Base-by-base conservation (phyloP, 805 yeast genomes). In the Spathaspora passalidarum region DNA sequence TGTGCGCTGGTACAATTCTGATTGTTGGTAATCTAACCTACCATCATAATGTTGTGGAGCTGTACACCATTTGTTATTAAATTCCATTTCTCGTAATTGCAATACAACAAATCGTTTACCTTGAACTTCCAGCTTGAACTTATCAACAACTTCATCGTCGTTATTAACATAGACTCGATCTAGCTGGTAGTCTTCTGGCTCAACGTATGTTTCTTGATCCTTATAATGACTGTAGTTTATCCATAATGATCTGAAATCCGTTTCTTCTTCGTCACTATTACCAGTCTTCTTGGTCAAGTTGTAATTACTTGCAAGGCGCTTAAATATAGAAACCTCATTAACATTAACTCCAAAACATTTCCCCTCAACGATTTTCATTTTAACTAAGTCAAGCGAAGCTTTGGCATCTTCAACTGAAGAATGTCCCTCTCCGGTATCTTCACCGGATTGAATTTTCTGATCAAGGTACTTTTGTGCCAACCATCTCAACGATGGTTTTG, bases 331-430 rank as follows among this genome's bases (percentile, higher is more conserved):
- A 0, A 59, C 50, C 32, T 62, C 65, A 25, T 57, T 56, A 23
- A 60, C 45, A 42, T 60, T 60, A 5, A 46, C 43, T 0, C 98
- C 98, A 62, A 77, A 86, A 2, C 73, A 65, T 5, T 65, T 59
- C 1, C 97, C 97, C 46, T 83, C 81, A 4, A 71, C 63, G 11
- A 90, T 63, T 58, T 91, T 90, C 52, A 81, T 54, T 54, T 86
- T 82, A 1, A 87, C 79, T 42, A 92, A 73, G 43, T 88, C 89
- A 56, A 91, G 69, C 59, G 96, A 88, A 0, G 96, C 82, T 22
- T 62, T 62, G 10, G 96, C 86, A 60, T 92, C 99, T 59, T 88
- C 96, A 4, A 85, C 75, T 0, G 98, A 86, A 44, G 91, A 86
- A 63, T 92, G 98, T 14, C 77, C 77, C 1, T 53, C 53, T 1